Conservation (phyloP, 805 yeast genomes). For the Candida pseudoglaebosa region DNA sequence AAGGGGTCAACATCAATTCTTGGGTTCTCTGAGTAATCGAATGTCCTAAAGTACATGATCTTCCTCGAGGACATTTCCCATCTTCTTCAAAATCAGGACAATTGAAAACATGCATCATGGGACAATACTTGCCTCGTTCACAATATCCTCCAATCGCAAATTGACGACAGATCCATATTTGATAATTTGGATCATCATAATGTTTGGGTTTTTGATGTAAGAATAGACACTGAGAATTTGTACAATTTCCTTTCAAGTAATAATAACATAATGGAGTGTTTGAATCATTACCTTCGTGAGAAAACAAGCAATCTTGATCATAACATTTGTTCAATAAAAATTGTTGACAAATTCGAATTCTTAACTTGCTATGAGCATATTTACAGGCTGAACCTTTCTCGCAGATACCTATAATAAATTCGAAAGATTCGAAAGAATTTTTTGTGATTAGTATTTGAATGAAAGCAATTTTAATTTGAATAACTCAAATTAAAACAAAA, state of each 20-base stretch:
- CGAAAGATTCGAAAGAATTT: conserved; percentile 19
- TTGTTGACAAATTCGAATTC: conserved; percentile 52
- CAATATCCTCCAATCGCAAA: conserved; percentile 73
- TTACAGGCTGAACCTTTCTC: conserved; percentile 48
- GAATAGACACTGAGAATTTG: conserved; percentile 50
- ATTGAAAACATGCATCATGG: conserved; percentile 51
- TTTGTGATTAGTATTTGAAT: conserved; percentile 12
- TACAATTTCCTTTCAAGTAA: conserved; percentile 23
- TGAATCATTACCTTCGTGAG: conserved; percentile 55
- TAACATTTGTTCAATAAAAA: conserved; percentile 46
- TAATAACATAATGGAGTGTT: conserved; percentile 46
- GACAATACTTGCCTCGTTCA: conserved; percentile 54
- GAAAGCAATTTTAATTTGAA: background rate
- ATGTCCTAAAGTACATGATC: conserved; percentile 53
- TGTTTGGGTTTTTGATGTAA: conserved; percentile 45
- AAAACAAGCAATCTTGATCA: conserved; percentile 46
- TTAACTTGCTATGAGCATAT: conserved; percentile 48
- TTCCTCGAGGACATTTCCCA: conserved; percentile 55
- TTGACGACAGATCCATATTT: conserved; percentile 54
- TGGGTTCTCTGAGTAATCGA: conserved; percentile 25
- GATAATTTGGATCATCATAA: conserved; percentile 37
- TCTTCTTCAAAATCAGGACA: conserved; percentile 71
- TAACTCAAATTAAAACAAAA: background rate
- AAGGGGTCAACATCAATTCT: conserved; percentile 15
- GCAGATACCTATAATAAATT: conserved; percentile 45